phyloP scores from a whole-genome alignment of 768 basidiomycete genomes.

The Serendipita sp. region DNA sequence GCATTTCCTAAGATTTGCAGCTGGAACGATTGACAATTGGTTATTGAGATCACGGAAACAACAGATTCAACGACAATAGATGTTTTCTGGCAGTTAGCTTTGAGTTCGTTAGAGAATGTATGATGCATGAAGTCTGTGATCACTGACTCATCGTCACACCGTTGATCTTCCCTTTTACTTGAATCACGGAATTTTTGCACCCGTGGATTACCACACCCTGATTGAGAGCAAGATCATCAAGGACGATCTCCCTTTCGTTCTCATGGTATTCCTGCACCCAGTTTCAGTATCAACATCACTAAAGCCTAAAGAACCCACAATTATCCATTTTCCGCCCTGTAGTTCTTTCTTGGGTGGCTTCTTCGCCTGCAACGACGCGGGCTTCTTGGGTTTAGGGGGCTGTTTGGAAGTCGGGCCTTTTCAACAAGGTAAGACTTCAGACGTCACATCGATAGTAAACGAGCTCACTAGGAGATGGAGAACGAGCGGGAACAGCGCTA shows the following conservation, averaged over 20 bases:
- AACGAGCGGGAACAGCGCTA: slow-evolving; percentile 33
- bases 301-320: slow-evolving; percentile 36
- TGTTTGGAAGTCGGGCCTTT: slow-evolving; percentile 29
- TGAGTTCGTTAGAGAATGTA: not conserved
- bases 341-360: slow-evolving; percentile 80
- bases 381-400: slow-evolving; percentile 72
- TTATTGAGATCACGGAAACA: slow-evolving; percentile 80
- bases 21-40: slow-evolving; percentile 83
- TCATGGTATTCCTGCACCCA: slow-evolving; percentile 75
- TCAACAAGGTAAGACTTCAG: no score
- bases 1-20: slow-evolving; percentile 81
- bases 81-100: slow-evolving; percentile 81
- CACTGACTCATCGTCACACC: slow-evolving; percentile 72
- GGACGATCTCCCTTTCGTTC: slow-evolving; percentile 50
- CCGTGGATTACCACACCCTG: slow-evolving; percentile 82
- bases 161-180: slow-evolving; percentile 88
- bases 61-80: slow-evolving; percentile 81
- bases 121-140: not conserved
- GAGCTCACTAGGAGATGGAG: not conserved
- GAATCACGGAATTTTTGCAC: slow-evolving; percentile 72
- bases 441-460: not conserved
- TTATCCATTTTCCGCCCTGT: slow-evolving; percentile 86
- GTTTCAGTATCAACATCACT: not conserved
- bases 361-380: slow-evolving; percentile 67
- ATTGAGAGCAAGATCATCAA: slow-evolving; percentile 61